These are phyloP conservation scores for Alternaria viburni DNA, from an alignment of 2,329 filamentous ascomycete genomes.

Conservation along the genomic window DNA sequence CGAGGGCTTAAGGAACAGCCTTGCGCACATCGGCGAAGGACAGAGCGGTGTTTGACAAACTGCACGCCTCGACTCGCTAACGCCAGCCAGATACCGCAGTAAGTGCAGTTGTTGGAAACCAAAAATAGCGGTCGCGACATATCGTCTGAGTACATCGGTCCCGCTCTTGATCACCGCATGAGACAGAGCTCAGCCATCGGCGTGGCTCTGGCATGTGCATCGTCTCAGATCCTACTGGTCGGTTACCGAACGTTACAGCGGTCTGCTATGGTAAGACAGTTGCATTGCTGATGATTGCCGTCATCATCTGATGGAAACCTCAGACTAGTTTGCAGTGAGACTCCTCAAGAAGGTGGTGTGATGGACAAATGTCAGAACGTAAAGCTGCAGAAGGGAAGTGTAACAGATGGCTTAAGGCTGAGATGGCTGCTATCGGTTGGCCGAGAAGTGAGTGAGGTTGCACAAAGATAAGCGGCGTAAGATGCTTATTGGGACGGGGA, in stretches of 20 bases:
- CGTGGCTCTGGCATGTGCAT: not conserved
- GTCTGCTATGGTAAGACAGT: not conserved
- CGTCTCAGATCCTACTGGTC: not conserved
- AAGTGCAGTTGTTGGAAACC: conserved; percentile 17
- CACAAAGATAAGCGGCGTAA: not conserved
- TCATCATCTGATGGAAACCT: not conserved
- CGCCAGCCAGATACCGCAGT: not conserved
- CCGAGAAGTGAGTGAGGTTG: not conserved
- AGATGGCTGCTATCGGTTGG: not conserved
- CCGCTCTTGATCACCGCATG: not conserved
- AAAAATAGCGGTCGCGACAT: not conserved
- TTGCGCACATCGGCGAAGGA: not conserved
- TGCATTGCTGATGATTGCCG: not conserved
- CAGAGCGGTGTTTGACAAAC: not conserved
- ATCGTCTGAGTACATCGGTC: not conserved
- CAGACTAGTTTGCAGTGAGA: not conserved
- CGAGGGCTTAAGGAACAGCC: not conserved
- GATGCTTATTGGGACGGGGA: not conserved
- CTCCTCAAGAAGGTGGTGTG: not conserved
- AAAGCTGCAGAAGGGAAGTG: not conserved
- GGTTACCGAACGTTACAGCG: not conserved
- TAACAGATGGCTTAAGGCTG: not conserved
- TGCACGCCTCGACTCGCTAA: not conserved
- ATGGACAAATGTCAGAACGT: not conserved
- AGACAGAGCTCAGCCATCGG: not conserved